Base-by-base conservation (phyloP, 2,329 filamentous ascomycete genomes). In the Claviceps cyperi region DNA sequence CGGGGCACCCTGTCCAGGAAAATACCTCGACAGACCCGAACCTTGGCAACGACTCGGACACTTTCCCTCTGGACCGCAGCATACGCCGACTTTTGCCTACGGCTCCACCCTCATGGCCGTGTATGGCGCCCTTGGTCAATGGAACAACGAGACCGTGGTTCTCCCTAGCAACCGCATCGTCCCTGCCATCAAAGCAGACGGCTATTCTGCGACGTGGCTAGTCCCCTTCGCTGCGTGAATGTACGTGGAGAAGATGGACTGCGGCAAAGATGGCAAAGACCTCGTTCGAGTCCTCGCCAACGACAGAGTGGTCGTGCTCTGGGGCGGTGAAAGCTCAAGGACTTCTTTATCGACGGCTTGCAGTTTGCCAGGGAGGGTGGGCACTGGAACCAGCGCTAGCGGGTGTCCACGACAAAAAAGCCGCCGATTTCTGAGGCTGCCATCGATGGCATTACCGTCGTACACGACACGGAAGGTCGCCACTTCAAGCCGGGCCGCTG, bases 81-180 rank as follows among this genome's bases (percentile, higher is more conserved):
- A 67, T 96, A 94, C 60, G 89, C 87, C 0, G 90, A 96, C 66
- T 95, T 95, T 96, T 62, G 86, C 82, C 54, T 90, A 96, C 65
- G 90, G 96, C 66, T 95, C 94, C 64, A 81, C 84, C 61, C 88
- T 96, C 80, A 79, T 78, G 32, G 76, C 77, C 7, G 79, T 94
- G 6, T 85, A 86, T 61, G 80, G 80, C 5, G 87, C 88, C 0
- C 62, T 96, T 55, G 86, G 88, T 0, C 68, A 95, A 22, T 94
- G 88, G 67, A 85, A 88, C 56, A 67, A 66, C 43, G 86, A 80
- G 0, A 59, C 62, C 14, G 69, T 32, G 28, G 28, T 74, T 11
- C 67, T 84, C 22, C 72, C 75, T 2, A 74, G 72, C 22, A 70
- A 69, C 3, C 70, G 69, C 6, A 64, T 78, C 24, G 62, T 74